These are phyloP conservation scores for Meyerozyma carpophila DNA, from an alignment of 1,139 yeast species.

Conservation along the genomic window DNA sequence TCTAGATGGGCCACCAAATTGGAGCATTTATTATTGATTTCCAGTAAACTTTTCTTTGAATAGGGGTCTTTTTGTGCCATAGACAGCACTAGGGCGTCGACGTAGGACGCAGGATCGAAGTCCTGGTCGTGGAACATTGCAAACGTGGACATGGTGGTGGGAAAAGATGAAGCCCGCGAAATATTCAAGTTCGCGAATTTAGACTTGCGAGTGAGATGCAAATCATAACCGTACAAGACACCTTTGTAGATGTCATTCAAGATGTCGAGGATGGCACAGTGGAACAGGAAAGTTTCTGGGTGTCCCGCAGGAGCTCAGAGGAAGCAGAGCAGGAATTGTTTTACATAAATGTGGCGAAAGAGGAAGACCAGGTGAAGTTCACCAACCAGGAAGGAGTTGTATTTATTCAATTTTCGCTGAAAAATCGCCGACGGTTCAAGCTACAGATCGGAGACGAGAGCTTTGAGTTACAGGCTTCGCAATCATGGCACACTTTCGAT, in stretches of 20 bases:
- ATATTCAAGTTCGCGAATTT: not conserved
- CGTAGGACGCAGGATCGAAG: slow-evolving; percentile 31
- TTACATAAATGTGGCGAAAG: slow-evolving; percentile 10
- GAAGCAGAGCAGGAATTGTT: slow-evolving; percentile 18
- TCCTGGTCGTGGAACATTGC: slow-evolving; percentile 40
- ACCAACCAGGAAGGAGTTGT: slow-evolving; percentile 4
- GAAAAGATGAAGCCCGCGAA: slow-evolving; percentile 11
- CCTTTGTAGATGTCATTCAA: slow-evolving; percentile 34
- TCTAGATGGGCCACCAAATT: slow-evolving; percentile 54
- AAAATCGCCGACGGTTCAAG: slow-evolving; percentile 1
- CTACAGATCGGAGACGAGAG: slow-evolving; percentile 3
- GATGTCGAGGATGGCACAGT: slow-evolving; percentile 24
- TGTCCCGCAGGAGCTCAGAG: slow-evolving; percentile 28
- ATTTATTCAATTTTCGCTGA: not conserved
- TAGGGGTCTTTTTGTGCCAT: slow-evolving; percentile 15
- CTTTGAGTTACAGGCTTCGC: not conserved
- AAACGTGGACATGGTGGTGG: slow-evolving; percentile 8
- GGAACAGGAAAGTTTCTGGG: slow-evolving; percentile 29
- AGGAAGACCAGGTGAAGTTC: slow-evolving; percentile 4
- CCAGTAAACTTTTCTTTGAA: slow-evolving; percentile 19
- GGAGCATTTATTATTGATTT: slow-evolving; percentile 25
- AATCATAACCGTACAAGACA: slow-evolving; percentile 32
- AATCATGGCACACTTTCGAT: not conserved
- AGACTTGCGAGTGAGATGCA: slow-evolving; percentile 2
- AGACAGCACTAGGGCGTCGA: slow-evolving; percentile 32